Evolutionary conservation across 1,284 basidiomycete genomes (phyloP).

Genomic region (Sporisorium iseilematis-ciliati): DNA sequence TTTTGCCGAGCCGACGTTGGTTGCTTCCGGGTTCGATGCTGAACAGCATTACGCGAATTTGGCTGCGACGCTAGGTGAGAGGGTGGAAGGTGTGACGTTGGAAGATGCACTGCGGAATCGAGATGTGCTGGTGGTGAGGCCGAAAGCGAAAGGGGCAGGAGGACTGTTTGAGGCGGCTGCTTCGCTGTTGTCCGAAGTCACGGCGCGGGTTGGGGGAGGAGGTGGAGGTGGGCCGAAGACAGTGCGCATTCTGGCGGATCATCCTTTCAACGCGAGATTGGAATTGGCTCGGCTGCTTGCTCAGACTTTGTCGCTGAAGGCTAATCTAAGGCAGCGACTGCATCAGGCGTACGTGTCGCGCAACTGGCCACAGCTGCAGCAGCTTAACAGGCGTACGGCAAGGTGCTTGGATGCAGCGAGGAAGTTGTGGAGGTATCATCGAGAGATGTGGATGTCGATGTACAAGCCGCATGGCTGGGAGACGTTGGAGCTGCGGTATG

Average conservation of each 20-base stretch:
- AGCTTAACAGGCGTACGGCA: slow-evolving; percentile 29
- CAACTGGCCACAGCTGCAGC: slow-evolving; percentile 50
- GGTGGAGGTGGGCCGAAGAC: slow-evolving; percentile 1
- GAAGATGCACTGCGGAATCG: slow-evolving; percentile 15
- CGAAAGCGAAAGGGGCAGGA: not conserved
- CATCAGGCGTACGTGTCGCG: slow-evolving; percentile 49
- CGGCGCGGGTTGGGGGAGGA: not conserved
- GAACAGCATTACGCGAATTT: slow-evolving; percentile 45
- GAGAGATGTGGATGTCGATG: slow-evolving; percentile 67
- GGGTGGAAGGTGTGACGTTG: slow-evolving; percentile 37
- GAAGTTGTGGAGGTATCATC: slow-evolving; percentile 65
- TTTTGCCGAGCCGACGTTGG: slow-evolving; percentile 55
- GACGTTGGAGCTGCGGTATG: slow-evolving; percentile 69
- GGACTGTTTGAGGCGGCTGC: slow-evolving; percentile 25
- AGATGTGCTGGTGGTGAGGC: slow-evolving; percentile 14
- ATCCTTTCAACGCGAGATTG: slow-evolving; percentile 59
- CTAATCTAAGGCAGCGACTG: slow-evolving; percentile 47
- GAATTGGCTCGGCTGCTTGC: slow-evolving; percentile 51
- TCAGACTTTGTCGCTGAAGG: slow-evolving; percentile 48
- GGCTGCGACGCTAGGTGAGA: slow-evolving; percentile 20
- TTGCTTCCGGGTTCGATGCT: slow-evolving; percentile 48
- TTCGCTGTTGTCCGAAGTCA: slow-evolving; percentile 13
- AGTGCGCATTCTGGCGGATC: slow-evolving; percentile 42
- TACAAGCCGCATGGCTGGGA: slow-evolving; percentile 69
- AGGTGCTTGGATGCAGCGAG: slow-evolving; percentile 49